Evolutionary conservation across 352 stramenopile genomes (phyloP).

Genomic region (Globisporangium canariense): DNA sequence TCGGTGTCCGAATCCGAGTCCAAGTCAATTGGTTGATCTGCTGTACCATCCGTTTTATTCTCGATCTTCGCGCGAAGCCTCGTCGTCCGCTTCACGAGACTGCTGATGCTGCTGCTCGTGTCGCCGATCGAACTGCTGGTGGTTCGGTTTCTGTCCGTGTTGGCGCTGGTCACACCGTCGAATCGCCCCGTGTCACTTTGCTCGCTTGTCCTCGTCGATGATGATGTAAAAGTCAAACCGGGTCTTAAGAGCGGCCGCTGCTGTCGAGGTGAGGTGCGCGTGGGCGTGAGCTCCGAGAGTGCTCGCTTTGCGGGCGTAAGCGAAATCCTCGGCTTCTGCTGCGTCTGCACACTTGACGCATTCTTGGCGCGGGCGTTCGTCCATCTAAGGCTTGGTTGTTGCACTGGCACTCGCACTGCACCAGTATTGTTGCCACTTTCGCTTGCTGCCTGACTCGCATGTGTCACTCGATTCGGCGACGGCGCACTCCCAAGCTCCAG

Average conservation of each 20-base stretch:
- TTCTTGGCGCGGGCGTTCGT: not conserved
- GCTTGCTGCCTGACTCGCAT: not conserved
- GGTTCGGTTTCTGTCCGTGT: constrained; percentile 3
- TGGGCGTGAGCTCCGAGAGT: constrained; percentile 6
- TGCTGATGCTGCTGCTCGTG: constrained; percentile 1
- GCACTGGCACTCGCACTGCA: not conserved
- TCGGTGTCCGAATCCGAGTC: constrained; percentile 46
- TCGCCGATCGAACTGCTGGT: not conserved
- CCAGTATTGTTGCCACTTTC: not conserved
- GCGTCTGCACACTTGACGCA: not conserved
- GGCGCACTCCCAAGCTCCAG: constrained; percentile 15
- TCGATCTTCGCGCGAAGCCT: not conserved
- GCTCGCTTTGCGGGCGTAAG: constrained; percentile 3
- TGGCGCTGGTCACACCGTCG: not conserved
- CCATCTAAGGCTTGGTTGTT: constrained; percentile 7
- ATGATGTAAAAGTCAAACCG: not conserved
- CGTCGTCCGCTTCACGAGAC: constrained; percentile 8
- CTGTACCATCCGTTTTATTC: constrained; percentile 20
- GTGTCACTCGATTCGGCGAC: not conserved
- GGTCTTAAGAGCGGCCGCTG: not conserved
- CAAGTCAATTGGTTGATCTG: constrained; percentile 45
- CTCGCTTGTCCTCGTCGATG: not conserved
- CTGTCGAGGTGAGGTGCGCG: constrained; percentile 9
- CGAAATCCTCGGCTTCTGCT: constrained; percentile 2
- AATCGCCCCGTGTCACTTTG: not conserved